A percentile compares a stretch with the other conserved stretches of the same genome.
Conservation (phyloP, 2,329 filamentous ascomycete species). For the Colletotrichum eleusines region DNA sequence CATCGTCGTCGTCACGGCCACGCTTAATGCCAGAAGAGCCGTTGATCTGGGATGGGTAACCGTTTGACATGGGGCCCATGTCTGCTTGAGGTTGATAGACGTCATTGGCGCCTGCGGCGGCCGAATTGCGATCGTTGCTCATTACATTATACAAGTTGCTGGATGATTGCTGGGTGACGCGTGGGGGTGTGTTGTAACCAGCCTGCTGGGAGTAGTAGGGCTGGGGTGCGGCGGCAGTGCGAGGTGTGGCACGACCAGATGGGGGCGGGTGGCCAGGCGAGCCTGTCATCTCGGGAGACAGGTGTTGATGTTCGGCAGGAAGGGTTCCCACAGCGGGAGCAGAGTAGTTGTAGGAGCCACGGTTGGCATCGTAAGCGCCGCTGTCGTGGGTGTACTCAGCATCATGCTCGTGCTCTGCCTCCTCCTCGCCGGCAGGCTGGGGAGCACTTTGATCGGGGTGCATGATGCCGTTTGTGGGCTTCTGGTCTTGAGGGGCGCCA, state of each 20-base stretch:
- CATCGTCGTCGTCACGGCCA: constrained; percentile 70
- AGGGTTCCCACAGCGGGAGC: constrained; percentile 75
- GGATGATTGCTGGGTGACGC: constrained; percentile 72
- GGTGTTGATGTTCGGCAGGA: constrained; percentile 78
- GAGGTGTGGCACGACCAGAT: constrained; percentile 87
- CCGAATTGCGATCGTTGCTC: constrained; percentile 78
- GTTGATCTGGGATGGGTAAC: constrained; percentile 77
- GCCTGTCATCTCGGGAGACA: constrained; percentile 85
- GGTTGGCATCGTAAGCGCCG: constrained; percentile 78
- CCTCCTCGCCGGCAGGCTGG: constrained; percentile 70
- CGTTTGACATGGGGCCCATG: constrained; percentile 68
- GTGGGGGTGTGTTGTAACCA: constrained; percentile 84
- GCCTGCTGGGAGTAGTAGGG: constrained; percentile 77
- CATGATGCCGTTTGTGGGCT: constrained; percentile 75
- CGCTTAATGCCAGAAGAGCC: constrained; percentile 65
- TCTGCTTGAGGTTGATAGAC: constrained; percentile 77
- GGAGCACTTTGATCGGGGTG: constrained; percentile 63
- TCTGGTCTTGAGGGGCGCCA: constrained; percentile 71
- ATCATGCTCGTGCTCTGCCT: constrained; percentile 80
- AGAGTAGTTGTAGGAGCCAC: constrained; percentile 83
- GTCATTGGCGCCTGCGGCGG: constrained; percentile 74
- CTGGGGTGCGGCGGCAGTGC: constrained; percentile 79
- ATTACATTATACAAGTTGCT: constrained; percentile 92
- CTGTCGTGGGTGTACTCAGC: constrained; percentile 90
- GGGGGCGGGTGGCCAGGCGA: constrained; percentile 83